Percentiles rank a stretch among this genome's conserved stretches.
These are phyloP conservation scores for Castanospermum australe DNA, from an alignment of 306 rosid species.

Conservation along the genomic window DNA sequence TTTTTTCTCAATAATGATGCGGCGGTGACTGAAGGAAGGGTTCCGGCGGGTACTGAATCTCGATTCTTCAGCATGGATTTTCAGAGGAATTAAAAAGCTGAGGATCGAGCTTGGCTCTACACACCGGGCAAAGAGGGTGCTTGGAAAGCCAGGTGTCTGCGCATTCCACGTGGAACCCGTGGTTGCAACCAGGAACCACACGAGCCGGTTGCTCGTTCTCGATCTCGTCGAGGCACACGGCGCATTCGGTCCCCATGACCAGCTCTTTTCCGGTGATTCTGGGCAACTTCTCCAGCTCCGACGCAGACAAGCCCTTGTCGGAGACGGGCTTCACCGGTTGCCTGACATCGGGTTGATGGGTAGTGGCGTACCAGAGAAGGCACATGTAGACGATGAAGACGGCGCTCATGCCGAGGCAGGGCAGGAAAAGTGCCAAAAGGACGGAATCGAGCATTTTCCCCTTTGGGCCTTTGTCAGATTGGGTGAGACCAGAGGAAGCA, in stretches of 20 bases:
- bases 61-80: conserved; percentile 40
- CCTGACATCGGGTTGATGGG: background rate
- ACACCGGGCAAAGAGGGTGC: conserved; percentile 65
- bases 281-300: conserved; percentile 68
- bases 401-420: conserved; percentile 63
- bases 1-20: no score
- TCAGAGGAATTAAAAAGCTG: conserved; percentile 25
- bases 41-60: no score
- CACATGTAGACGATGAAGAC: conserved; percentile 63
- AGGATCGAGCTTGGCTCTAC: conserved; percentile 60
- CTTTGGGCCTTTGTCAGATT: background rate
- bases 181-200: conserved; percentile 78
- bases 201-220: conserved; percentile 54
- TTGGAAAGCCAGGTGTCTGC: conserved; percentile 86
- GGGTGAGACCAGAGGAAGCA: background rate
- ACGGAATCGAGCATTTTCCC: conserved; percentile 51
- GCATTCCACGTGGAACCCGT: conserved; percentile 66
- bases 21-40: background rate
- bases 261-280: conserved; percentile 52
- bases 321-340: conserved; percentile 38
- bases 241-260: conserved; percentile 51
- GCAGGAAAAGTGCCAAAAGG: conserved; percentile 64
- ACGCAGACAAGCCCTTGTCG: conserved; percentile 45
- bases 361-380: conserved; percentile 71
- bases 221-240: conserved; percentile 78